Evolutionary conservation across 2,329 filamentous ascomycete genomes (phyloP).

Genomic region (Sporothrix globosa): DNA sequence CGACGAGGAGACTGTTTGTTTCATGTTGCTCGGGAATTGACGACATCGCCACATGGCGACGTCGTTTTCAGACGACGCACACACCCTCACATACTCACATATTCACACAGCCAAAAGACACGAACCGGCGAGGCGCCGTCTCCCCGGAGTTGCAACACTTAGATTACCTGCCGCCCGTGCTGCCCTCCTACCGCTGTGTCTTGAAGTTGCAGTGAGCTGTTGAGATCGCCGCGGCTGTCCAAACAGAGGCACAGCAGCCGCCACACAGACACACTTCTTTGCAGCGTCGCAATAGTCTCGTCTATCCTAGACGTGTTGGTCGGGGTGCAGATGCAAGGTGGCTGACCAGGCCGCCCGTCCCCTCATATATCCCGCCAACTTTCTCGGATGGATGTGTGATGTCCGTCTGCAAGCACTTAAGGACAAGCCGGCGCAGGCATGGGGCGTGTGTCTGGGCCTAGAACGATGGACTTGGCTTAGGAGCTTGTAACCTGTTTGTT

Average conservation of each 20-base stretch:
- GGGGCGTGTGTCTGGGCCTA: not conserved
- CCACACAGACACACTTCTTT: conserved; percentile 11
- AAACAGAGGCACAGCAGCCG: conserved; percentile 14
- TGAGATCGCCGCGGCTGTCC: conserved; percentile 11
- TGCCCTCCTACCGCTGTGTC: not conserved
- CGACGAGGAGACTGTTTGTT: not conserved
- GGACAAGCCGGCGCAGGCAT: not conserved
- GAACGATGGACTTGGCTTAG: not conserved
- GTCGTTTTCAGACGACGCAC: not conserved
- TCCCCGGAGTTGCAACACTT: conserved; percentile 6
- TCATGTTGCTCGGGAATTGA: not conserved
- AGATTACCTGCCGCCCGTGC: conserved; percentile 11
- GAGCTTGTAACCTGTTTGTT: not conserved
- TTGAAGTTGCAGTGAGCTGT: not conserved
- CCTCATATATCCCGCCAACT: not conserved
- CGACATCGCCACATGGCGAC: not conserved
- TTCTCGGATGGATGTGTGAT: not conserved
- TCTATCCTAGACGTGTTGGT: not conserved
- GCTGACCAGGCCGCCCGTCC: not conserved
- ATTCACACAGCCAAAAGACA: not conserved
- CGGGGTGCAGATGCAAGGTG: not conserved
- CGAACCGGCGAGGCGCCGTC: not conserved
- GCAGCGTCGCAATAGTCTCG: not conserved
- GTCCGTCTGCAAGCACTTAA: conserved; percentile 17
- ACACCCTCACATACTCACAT: not conserved